A percentile compares a stretch with the other conserved stretches of the same genome.
These are phyloP conservation scores for Debaryomycetaceae sp. DNA, from an alignment of 1,139 yeast species.

Conservation along the genomic window DNA sequence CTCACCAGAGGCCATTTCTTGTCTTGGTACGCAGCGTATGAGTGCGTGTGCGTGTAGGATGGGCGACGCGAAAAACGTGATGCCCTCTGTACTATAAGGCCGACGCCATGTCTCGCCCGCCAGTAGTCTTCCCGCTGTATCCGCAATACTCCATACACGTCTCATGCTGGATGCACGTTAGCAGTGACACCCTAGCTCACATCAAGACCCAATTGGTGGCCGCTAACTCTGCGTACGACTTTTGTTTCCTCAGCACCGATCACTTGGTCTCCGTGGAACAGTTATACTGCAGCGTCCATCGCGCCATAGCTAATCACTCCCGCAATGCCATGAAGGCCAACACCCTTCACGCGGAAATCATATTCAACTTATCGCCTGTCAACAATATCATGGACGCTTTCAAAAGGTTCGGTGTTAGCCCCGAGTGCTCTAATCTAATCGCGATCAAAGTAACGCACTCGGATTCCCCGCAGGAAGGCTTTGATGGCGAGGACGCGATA, in stretches of 20 bases:
- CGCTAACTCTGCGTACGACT: slow-evolving; percentile 26
- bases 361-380: slow-evolving; percentile 30
- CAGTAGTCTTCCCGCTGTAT: slow-evolving; percentile 22
- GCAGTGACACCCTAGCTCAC: slow-evolving; percentile 9
- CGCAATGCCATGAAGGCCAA: slow-evolving; percentile 25
- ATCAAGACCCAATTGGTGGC: slow-evolving; percentile 21
- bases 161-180: slow-evolving; percentile 13
- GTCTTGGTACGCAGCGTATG: background rate
- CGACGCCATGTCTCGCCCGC: background rate
- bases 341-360: slow-evolving; percentile 31
- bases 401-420: slow-evolving; percentile 30
- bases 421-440: slow-evolving; percentile 15
- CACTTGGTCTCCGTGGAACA: slow-evolving; percentile 29
- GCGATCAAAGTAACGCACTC: slow-evolving; percentile 19
- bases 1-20: background rate
- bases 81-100: too few species aligned
- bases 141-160: slow-evolving; percentile 16
- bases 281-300: slow-evolving; percentile 22
- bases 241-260: slow-evolving; percentile 28
- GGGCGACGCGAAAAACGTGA: background rate
- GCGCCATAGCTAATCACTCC: slow-evolving; percentile 19
- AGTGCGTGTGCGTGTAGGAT: background rate
- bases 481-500: slow-evolving; percentile 1
- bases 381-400: slow-evolving; percentile 36
- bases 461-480: background rate